These are phyloP conservation scores for Mycena floridula DNA, from an alignment of 768 basidiomycete species.

Conservation along the genomic window DNA sequence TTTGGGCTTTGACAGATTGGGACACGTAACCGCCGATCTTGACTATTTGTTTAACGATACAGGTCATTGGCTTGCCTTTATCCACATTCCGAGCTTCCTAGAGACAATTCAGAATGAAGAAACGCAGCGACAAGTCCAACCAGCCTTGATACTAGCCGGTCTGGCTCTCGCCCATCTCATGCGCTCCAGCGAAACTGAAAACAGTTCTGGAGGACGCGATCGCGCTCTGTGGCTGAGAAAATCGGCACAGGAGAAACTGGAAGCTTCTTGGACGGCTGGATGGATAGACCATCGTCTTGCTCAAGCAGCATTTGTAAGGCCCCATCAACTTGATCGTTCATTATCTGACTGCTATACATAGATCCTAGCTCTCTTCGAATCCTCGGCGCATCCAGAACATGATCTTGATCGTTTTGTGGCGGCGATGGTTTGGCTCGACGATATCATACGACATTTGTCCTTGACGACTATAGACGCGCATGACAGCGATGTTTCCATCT, in stretches of 20 bases:
- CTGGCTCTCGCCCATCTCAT: conserved; percentile 69
- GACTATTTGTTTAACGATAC: conserved; percentile 27
- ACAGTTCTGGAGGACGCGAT: conserved; percentile 44
- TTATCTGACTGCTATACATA: too few relatives aligned
- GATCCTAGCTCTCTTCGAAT: conserved; percentile 76
- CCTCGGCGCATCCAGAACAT: conserved; percentile 65
- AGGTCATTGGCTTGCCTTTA: conserved; percentile 63
- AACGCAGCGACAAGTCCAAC: conserved; percentile 56
- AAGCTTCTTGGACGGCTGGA: conserved; percentile 40
- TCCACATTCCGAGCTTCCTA: conserved; percentile 52
- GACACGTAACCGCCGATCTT: conserved; percentile 5
- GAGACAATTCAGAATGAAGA: conserved; percentile 44
- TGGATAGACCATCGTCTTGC: conserved; percentile 62
- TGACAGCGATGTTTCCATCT: conserved; percentile 48
- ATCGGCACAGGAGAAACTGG: conserved; percentile 48
- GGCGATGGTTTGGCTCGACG: conserved; percentile 56
- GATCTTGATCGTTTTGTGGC: conserved; percentile 44
- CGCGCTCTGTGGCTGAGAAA: conserved; percentile 54
- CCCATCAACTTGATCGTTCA: too few relatives aligned
- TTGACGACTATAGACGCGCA: conserved; percentile 52
- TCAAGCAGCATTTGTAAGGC: conserved; percentile 59
- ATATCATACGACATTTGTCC: conserved; percentile 49
- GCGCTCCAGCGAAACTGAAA: conserved; percentile 64
- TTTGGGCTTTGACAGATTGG: neutral
- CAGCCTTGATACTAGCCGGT: conserved; percentile 61